Evolutionary conservation across 2,329 filamentous ascomycete genomes (phyloP).

Genomic region (Sporothrix curviconia): DNA sequence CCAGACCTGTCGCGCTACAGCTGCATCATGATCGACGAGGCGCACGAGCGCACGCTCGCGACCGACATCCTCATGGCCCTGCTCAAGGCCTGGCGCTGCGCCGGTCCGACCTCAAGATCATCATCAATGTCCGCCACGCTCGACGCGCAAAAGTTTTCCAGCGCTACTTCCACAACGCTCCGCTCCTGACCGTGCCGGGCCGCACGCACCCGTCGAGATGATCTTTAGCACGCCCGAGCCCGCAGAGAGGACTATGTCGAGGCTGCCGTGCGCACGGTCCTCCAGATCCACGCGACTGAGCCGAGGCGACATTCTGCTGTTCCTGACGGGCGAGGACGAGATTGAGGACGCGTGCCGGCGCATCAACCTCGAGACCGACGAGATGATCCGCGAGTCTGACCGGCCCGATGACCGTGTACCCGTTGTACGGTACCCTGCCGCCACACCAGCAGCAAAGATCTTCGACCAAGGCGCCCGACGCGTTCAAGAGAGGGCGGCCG

Average conservation of each 20-base stretch:
- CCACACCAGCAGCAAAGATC: constrained; percentile 92
- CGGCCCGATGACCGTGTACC: constrained; percentile 83
- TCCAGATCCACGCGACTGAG: constrained; percentile 94
- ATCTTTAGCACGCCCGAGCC: constrained; percentile 98
- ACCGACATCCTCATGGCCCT: constrained; percentile 97
- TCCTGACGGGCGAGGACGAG: constrained; percentile 96
- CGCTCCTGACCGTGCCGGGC: constrained; percentile 86
- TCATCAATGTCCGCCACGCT: constrained; percentile 98
- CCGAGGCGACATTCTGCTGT: constrained; percentile 82
- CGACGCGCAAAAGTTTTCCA: constrained; percentile 97
- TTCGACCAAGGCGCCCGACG: constrained; percentile 78
- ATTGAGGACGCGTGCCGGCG: constrained; percentile 95
- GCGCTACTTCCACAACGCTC: constrained; percentile 91
- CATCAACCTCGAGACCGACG: constrained; percentile 82
- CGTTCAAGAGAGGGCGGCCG: constrained; percentile 68
- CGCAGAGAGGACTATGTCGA: constrained; percentile 95
- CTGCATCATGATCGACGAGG: constrained; percentile 97
- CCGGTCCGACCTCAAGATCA: constrained; percentile 87
- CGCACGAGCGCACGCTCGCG: constrained; percentile 92
- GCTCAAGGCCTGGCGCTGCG: constrained; percentile 78
- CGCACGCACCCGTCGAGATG: constrained; percentile 96
- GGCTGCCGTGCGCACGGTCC: constrained; percentile 84
- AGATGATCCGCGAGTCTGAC: constrained; percentile 88
- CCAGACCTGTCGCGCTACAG: constrained; percentile 86
- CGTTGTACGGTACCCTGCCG: constrained; percentile 87